Evolutionary conservation across 495 filamentous ascomycete species (phyloP), one percentile per base, ranked within the genome.

Genomic region (Podospora bellae-mahoneyi): DNA sequence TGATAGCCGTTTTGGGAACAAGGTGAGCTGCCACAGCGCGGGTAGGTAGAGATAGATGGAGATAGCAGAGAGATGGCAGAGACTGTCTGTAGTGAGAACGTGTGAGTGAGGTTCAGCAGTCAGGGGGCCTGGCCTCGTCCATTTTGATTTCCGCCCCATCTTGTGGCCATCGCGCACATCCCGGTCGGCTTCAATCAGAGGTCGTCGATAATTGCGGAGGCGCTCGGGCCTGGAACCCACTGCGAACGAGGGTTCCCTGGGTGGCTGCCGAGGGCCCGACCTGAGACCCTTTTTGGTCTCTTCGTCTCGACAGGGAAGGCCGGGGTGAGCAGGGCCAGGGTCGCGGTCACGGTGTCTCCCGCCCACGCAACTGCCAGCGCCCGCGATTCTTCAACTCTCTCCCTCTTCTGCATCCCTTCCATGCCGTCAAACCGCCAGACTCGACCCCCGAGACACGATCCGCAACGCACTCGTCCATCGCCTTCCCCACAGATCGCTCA

Each of bases 381-480:
- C 68, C 56, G 60, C 59, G 58, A 32, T 53, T 59, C 66, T 67
- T 59, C 61, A 64, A 28, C 59, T 48, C 7, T 32, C 34, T 54
- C 32, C 27, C 60, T 66, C 64, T 62, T 63, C 32, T 19, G 61
- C 61, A 44, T 44, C n/a, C 61, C 68, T 26, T 65, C 68, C 64
- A 26, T 65, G 34, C 55, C 32, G 60, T 53, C 65, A 60, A 58
- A 48, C 72, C 69, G 74, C 72, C 76, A 75, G 69, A 71, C 74
- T 79, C 76, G 39, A 48, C 39, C 39, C 39, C 39, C 39, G 78
- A 84, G 79, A 84, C 81, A 77, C 76, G 77, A 79, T 74, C 77
- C 77, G 80, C 79, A 79, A 81, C 79, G 77, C 68, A 73, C 73
- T 58, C 67, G 54, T n/a, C 56, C 20, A 7, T 60, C 54, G 34